phyloP scores from a whole-genome alignment of 2,329 filamentous ascomycete genomes.

The Thelonectria discophora region DNA sequence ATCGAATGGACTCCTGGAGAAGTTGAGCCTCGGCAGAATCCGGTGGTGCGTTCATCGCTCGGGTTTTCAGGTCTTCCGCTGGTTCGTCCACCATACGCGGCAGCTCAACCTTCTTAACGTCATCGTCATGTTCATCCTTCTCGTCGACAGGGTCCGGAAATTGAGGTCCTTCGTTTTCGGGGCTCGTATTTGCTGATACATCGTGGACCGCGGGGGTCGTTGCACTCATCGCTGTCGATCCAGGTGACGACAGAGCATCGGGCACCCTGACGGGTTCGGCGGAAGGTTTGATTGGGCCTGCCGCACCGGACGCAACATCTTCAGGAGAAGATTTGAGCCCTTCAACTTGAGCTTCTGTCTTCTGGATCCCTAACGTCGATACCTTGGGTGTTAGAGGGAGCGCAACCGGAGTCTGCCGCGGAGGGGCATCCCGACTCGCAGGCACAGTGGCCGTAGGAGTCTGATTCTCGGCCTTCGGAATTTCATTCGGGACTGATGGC shows the following conservation, averaged over 20 bases:
- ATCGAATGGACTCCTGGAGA: conserved; percentile 54
- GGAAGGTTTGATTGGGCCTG: conserved; percentile 44
- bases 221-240: conserved; percentile 77
- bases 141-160: conserved; percentile 61
- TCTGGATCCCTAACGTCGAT: conserved; percentile 28
- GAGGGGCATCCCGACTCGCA: conserved; percentile 7
- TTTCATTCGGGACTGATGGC: conserved; percentile 19
- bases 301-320: conserved; percentile 1
- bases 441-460: conserved; percentile 1
- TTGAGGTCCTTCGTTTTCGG: conserved; percentile 71
- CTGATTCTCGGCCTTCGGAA: conserved; percentile 7
- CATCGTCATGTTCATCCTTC: conserved; percentile 53
- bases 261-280: conserved; percentile 49
- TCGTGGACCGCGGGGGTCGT: conserved; percentile 75
- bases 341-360: conserved; percentile 7
- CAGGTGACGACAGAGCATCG: conserved; percentile 63
- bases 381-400: conserved; percentile 47
- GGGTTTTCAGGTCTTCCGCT: conserved; percentile 35
- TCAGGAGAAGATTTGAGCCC: conserved; percentile 21
- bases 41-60: conserved; percentile 34
- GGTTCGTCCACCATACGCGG: conserved; percentile 20
- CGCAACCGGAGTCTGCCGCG: conserved; percentile 43
- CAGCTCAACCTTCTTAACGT: conserved; percentile 34
- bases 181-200: conserved; percentile 77
- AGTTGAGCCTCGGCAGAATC: conserved; percentile 55